A percentile compares a stretch with the other conserved stretches of the same genome.
These are phyloP conservation scores for Pseudogymnoascus sp. DNA, from an alignment of 2,329 filamentous ascomycete species.

Conservation along the genomic window DNA sequence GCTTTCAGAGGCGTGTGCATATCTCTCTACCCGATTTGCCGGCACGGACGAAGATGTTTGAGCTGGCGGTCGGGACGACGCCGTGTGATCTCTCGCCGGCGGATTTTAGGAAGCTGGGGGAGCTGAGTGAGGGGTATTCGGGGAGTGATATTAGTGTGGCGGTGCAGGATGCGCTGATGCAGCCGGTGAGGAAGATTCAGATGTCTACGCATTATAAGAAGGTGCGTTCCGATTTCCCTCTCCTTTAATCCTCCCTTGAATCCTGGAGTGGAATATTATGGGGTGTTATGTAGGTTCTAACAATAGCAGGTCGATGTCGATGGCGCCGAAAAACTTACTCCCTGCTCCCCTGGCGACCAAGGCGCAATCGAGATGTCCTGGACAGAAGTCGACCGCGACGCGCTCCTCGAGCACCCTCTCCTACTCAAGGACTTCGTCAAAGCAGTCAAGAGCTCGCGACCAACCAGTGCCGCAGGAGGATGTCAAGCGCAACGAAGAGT, in stretches of 20 bases:
- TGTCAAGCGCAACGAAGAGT: slow-evolving; percentile 75
- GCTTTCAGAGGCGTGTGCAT: slow-evolving; percentile 93
- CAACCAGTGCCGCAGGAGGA: slow-evolving; percentile 89
- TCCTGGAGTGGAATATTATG: background rate
- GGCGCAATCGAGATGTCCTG: slow-evolving; percentile 91
- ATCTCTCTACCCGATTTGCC: slow-evolving; percentile 85
- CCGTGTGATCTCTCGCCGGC: slow-evolving; percentile 72
- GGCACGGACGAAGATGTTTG: slow-evolving; percentile 85
- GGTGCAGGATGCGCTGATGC: slow-evolving; percentile 95
- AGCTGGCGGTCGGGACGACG: slow-evolving; percentile 86
- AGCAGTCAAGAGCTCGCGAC: slow-evolving; percentile 79
- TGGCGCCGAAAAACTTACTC: slow-evolving; percentile 63
- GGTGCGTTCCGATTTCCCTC: slow-evolving; percentile 40
- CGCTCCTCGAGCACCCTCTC: slow-evolving; percentile 79
- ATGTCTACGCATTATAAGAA: slow-evolving; percentile 97
- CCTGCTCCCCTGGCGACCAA: slow-evolving; percentile 85
- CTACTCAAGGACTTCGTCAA: slow-evolving; percentile 88
- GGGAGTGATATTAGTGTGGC: slow-evolving; percentile 94
- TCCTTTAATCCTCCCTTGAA: too few relatives aligned
- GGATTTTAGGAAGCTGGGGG: slow-evolving; percentile 74
- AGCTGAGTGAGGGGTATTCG: slow-evolving; percentile 86
- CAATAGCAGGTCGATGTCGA: slow-evolving; percentile 60
- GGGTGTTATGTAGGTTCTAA: background rate
- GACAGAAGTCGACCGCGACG: slow-evolving; percentile 77
- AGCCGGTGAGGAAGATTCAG: slow-evolving; percentile 92